A percentile compares a stretch with the other conserved stretches of the same genome.
Conservation (phyloP, 208 protist genomes). For the Perkinsela sp. region DNA sequence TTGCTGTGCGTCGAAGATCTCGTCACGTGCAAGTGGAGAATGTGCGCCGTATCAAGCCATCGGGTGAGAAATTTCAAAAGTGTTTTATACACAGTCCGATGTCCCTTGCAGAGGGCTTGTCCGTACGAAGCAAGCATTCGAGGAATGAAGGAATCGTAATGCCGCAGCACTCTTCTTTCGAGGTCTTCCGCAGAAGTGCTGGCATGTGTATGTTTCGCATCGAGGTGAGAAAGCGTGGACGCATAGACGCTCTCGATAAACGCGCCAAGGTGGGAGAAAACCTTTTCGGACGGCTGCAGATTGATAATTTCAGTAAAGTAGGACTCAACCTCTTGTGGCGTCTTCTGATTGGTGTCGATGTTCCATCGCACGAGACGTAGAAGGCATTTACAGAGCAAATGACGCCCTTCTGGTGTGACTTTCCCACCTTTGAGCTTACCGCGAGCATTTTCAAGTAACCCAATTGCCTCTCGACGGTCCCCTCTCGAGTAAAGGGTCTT, state of each 20-base stretch:
- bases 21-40: conserved; percentile 7
- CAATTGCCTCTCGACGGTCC: conserved; percentile 29
- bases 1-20: neutral
- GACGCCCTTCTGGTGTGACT: neutral
- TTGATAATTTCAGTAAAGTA: conserved; percentile 29
- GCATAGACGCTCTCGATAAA: conserved; percentile 66
- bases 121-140: conserved; percentile 47
- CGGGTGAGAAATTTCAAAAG: conserved; percentile 78
- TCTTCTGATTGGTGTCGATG: conserved; percentile 25
- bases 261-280: conserved; percentile 55
- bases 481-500: conserved; percentile 54
- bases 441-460: conserved; percentile 21
- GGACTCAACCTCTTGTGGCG: conserved; percentile 34
- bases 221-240: neutral
- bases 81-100: conserved; percentile 50
- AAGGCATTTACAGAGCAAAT: conserved; percentile 21
- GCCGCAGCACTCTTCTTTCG: neutral
- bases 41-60: conserved; percentile 52
- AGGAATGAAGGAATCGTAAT: conserved; percentile 9
- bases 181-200: neutral
- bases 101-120: conserved; percentile 29
- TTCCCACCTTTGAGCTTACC: conserved; percentile 8
- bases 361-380: conserved; percentile 39
- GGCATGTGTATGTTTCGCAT: neutral
- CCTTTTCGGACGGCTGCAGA: conserved; percentile 42